Percentiles rank a stretch among this genome's conserved stretches.
Conservation (phyloP, 176 grass and related monocot genomes). For the Musa acuminata region DNA sequence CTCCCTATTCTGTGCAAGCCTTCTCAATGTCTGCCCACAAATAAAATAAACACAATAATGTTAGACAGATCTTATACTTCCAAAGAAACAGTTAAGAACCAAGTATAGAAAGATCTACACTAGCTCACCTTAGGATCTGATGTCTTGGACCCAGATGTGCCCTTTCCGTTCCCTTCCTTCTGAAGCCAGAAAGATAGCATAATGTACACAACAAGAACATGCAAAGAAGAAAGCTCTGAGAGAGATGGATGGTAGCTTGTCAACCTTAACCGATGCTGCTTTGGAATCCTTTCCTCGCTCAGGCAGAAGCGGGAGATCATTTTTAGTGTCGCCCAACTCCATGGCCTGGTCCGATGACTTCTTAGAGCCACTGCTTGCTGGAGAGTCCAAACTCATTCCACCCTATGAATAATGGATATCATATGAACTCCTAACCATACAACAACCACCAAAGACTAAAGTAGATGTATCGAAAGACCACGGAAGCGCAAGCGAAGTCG, state of each 20-base stretch:
- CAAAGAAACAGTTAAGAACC: too few relatives aligned
- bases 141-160: slow-evolving; percentile 44
- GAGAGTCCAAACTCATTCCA: slow-evolving; percentile 60
- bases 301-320: slow-evolving; percentile 6
- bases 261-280: slow-evolving; percentile 45
- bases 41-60: not conserved
- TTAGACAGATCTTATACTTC: too few relatives aligned
- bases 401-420: slow-evolving; percentile 27
- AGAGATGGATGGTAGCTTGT: not conserved
- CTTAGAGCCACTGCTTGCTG: slow-evolving; percentile 58
- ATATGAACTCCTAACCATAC: not conserved
- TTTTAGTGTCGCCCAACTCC: slow-evolving; percentile 56
- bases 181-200: slow-evolving; percentile 3
- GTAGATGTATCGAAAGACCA: too few relatives aligned
- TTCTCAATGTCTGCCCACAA: slow-evolving; percentile 48
- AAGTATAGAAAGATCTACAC: too few relatives aligned
- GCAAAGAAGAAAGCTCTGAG: not conserved
- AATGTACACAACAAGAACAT: not conserved
- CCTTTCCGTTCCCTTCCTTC: slow-evolving; percentile 67
- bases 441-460: too few relatives aligned
- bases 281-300: slow-evolving; percentile 52
- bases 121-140: slow-evolving; percentile 64
- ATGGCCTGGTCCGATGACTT: slow-evolving; percentile 33
- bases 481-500: too few relatives aligned
- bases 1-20: slow-evolving; percentile 95